Conservation (phyloP, 2,329 filamentous ascomycete species). For the Scytalidium sp. region DNA sequence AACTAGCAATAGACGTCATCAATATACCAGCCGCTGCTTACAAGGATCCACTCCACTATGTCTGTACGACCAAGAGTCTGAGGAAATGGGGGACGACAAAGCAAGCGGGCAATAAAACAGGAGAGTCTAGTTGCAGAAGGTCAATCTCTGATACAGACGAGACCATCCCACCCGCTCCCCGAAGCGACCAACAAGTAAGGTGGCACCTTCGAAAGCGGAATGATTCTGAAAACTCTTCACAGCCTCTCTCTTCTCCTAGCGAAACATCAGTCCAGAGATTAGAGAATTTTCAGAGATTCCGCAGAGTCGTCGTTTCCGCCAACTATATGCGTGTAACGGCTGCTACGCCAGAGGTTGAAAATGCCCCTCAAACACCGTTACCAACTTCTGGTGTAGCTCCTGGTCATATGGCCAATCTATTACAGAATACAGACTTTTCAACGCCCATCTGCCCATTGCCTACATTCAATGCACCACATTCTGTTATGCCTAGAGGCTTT, state of each 20-base stretch:
- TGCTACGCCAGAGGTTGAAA: constrained; percentile 35
- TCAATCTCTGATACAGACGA: neutral
- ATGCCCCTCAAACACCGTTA: constrained; percentile 9
- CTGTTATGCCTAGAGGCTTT: neutral
- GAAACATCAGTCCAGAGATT: constrained; percentile 53
- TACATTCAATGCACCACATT: neutral
- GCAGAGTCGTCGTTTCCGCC: constrained; percentile 65
- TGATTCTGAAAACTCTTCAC: constrained; percentile 25
- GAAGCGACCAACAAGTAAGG: constrained; percentile 11
- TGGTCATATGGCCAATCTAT: neutral
- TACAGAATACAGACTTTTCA: neutral
- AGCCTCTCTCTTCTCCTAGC: constrained; percentile 50
- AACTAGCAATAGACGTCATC: constrained; percentile 12
- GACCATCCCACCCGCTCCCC: neutral
- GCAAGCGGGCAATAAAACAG: neutral
- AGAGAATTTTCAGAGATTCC: constrained; percentile 66
- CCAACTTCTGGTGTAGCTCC: neutral
- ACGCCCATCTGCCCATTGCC: neutral
- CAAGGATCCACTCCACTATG: constrained; percentile 15
- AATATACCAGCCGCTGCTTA: constrained; percentile 21
- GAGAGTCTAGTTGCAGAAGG: neutral
- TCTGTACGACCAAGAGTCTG: constrained; percentile 16
- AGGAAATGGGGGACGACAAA: constrained; percentile 3
- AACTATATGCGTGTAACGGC: constrained; percentile 66
- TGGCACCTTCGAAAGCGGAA: constrained; percentile 27